Evolutionary conservation across 2,329 filamentous ascomycete genomes (phyloP).

Genomic region (Colletotrichum australisinense): DNA sequence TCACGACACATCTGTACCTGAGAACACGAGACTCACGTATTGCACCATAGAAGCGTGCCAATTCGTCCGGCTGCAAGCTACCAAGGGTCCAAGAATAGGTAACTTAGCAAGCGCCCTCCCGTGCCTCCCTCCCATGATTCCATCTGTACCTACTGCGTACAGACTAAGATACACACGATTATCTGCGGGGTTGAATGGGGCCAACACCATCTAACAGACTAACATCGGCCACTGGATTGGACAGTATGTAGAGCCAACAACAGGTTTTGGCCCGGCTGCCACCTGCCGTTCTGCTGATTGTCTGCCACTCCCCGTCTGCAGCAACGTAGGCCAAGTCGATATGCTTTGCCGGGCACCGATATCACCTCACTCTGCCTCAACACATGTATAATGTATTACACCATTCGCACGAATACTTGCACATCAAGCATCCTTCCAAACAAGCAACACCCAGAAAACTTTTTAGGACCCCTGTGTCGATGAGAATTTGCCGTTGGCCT

Average conservation of each 20-base stretch:
- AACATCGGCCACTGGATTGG: slow-evolving; percentile 8
- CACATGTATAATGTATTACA: too few species aligned
- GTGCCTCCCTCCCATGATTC: too few species aligned
- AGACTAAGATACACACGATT: too few species aligned
- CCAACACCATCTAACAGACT: neutral
- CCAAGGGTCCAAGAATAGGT: neutral
- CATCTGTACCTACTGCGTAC: neutral
- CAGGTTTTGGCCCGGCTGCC: slow-evolving; percentile 14
- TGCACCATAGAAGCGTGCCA: neutral
- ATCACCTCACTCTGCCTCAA: neutral
- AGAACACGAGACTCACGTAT: neutral
- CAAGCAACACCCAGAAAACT: neutral
- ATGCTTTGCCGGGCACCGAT: neutral
- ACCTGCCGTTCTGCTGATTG: neutral
- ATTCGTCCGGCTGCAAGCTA: slow-evolving; percentile 2
- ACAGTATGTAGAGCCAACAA: neutral
- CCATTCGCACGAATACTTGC: neutral
- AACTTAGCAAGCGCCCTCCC: too few species aligned
- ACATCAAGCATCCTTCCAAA: neutral
- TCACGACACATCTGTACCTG: too few species aligned
- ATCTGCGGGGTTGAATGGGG: slow-evolving; percentile 23
- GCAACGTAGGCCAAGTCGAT: slow-evolving; percentile 8
- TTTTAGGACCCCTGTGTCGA: slow-evolving; percentile 13
- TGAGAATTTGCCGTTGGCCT: slow-evolving; percentile 25
- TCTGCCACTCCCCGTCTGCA: neutral